Base-by-base conservation (phyloP, 2,329 filamentous ascomycete genomes). In the Pseudocercospora eumusae region DNA sequence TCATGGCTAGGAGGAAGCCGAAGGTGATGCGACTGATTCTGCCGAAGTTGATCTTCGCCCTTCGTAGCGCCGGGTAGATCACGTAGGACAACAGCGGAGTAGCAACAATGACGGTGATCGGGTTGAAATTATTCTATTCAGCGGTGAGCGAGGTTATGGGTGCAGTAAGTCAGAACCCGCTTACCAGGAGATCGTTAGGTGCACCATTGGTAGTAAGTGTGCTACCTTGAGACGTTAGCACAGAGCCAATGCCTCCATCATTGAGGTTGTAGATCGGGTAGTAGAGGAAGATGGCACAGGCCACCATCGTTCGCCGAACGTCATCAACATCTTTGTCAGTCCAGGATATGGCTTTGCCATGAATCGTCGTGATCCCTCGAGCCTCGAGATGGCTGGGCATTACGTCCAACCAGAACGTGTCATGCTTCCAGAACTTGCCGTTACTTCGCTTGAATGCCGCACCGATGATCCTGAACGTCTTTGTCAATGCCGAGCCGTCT, bases 261-360 rank as follows among this genome's bases (percentile, higher is more conserved):
- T 69, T 69, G 11, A 66, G 44, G 33, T 66, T 64, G 63, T 78
- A 80, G 25, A 81, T 73, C 0, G 79, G 78, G 49, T 76, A 79
- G 70, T 77, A 80, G 33, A 77, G 63, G 60, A 91, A 90, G 57
- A 90, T 86, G 67, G 86, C 84, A 78, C 88, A 91, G 20, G 88
- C 89, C 72, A 80, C 69, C 21, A 86, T 72, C 1, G 83, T 83
- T 20, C 86, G 85, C 76, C 87, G 87, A 52, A 92, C 78, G 70
- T 91, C 88, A 2, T 89, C 87, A 42, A 91, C 80, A 66, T 91
- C 91, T 68, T 83, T 80, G 68, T 90, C 87, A 55, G 88, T 83
- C 86, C 88, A 91, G 0, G 79, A 56, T 11, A 68, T 59, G 7
- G 65, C 56, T 49, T 68, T 66, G 20, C 59, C 54, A 25, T 57